Conservation (phyloP, 305 asterid species). For the Fraxinus floribunda region DNA sequence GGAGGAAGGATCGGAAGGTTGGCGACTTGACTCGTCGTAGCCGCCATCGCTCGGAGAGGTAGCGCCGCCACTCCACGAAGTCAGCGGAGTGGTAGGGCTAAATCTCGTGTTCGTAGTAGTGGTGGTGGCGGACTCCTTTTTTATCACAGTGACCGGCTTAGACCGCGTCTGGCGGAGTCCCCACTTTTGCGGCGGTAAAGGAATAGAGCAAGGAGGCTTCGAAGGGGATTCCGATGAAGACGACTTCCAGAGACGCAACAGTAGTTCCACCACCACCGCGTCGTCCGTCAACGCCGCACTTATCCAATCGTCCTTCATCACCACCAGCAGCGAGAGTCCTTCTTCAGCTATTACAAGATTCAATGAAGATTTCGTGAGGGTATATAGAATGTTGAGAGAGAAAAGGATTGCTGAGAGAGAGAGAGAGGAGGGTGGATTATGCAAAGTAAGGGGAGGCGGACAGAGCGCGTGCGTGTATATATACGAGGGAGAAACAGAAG, state of each 20-base stretch:
- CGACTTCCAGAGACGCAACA: conserved; percentile 25
- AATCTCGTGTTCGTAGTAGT: conserved; percentile 27
- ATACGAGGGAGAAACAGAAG: not conserved
- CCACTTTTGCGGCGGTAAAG: conserved; percentile 24
- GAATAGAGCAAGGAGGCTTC: conserved; percentile 14
- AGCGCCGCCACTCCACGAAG: conserved; percentile 43
- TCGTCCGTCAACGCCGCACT: conserved; percentile 38
- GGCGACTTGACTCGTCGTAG: conserved; percentile 29
- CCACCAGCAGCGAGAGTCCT: not conserved
- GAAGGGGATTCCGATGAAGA: not conserved
- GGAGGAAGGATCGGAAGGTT: conserved; percentile 35
- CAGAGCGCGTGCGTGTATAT: not conserved
- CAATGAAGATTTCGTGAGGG: not conserved
- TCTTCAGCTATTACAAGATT: not conserved
- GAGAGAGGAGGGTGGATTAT: not conserved
- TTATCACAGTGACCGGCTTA: conserved; percentile 17
- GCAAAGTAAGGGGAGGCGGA: not conserved
- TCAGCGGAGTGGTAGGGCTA: conserved; percentile 48
- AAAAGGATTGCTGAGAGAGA: not conserved
- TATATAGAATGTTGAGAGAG: not conserved
- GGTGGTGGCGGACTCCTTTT: conserved; percentile 27
- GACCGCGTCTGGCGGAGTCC: conserved; percentile 41
- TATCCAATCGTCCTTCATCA: conserved; percentile 41
- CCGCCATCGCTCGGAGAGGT: conserved; percentile 42
- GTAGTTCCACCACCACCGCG: conserved; percentile 37